phyloP scores from a whole-genome alignment of 2,329 filamentous ascomycete genomes.

The Geoglossum cookeanum region DNA sequence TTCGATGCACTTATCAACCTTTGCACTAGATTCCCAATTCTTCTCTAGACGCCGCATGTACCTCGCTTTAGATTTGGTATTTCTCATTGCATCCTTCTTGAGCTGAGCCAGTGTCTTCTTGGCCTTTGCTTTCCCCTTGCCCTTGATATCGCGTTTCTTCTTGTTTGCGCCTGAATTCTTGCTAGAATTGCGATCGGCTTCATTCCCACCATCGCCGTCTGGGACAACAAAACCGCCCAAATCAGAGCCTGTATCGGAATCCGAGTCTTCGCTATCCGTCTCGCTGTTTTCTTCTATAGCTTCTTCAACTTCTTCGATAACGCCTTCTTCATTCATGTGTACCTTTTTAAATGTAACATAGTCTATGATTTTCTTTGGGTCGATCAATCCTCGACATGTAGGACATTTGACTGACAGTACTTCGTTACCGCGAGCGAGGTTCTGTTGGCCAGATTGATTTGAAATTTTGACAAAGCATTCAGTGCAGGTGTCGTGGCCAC shows the following conservation, averaged over 20 bases:
- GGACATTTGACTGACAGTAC: constrained; percentile 43
- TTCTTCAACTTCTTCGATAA: constrained; percentile 17
- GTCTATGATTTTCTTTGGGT: constrained; percentile 52
- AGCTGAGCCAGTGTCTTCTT: constrained; percentile 40
- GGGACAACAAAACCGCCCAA: constrained; percentile 37
- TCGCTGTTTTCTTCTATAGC: constrained; percentile 11
- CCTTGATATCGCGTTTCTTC: constrained; percentile 21
- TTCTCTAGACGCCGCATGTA: constrained; percentile 52
- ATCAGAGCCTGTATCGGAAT: constrained; percentile 17
- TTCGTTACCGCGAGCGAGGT: constrained; percentile 40
- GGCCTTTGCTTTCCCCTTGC: constrained; percentile 24
- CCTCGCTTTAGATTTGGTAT: constrained; percentile 41
- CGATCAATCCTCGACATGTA: constrained; percentile 49
- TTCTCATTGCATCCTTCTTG: constrained; percentile 46
- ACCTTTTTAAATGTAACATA: constrained; percentile 54
- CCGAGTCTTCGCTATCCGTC: constrained; percentile 16
- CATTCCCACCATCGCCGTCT: constrained; percentile 23
- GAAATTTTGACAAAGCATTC: constrained; percentile 56
- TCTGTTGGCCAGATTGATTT: constrained; percentile 27
- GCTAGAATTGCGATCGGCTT: constrained; percentile 13
- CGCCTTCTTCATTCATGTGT: constrained; percentile 38
- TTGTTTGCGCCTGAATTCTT: constrained; percentile 9
- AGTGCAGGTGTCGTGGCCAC: constrained; percentile 61
- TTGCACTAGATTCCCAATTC: constrained; percentile 55
- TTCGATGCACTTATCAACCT: constrained; percentile 50